Conservation (phyloP, 2,329 filamentous ascomycete genomes). For the Xylariaceae sp. region DNA sequence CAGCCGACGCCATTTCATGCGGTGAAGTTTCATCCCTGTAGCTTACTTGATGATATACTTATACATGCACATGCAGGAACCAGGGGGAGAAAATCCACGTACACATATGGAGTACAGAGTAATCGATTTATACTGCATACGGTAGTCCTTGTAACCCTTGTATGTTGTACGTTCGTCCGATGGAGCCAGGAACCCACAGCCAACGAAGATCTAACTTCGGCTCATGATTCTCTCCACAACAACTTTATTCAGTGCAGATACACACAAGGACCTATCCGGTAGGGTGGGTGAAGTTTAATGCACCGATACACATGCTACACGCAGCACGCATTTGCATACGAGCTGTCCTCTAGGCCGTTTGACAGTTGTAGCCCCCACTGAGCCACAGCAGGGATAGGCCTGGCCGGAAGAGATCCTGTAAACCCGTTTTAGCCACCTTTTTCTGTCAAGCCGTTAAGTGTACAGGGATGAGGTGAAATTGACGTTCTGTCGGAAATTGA, state of each 20-base stretch:
- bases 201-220: slow-evolving; percentile 15
- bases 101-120: not conserved
- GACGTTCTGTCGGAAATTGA: slow-evolving; percentile 12
- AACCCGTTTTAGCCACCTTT: slow-evolving; percentile 3
- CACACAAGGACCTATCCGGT: not conserved
- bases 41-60: slow-evolving; percentile 17
- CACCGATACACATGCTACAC: too few relatives aligned
- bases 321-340: too few relatives aligned
- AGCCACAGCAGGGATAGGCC: slow-evolving; percentile 10
- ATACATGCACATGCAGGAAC: slow-evolving; percentile 22
- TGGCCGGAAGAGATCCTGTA: slow-evolving; percentile 9
- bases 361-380: not conserved
- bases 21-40: slow-evolving; percentile 13
- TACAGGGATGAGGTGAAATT: not conserved
- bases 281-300: not conserved
- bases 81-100: slow-evolving; percentile 3
- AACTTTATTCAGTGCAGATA: not conserved
- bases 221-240: not conserved
- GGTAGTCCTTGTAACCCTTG: slow-evolving; percentile 10
- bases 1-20: slow-evolving; percentile 11
- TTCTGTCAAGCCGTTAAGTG: not conserved
- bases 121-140: not conserved
- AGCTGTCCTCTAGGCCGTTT: too few relatives aligned
- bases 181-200: slow-evolving; percentile 9
- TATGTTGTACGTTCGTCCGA: slow-evolving; percentile 21